Evolutionary conservation across 257 asterid species (phyloP).

Genomic region (Solanum bulbocastanum): DNA sequence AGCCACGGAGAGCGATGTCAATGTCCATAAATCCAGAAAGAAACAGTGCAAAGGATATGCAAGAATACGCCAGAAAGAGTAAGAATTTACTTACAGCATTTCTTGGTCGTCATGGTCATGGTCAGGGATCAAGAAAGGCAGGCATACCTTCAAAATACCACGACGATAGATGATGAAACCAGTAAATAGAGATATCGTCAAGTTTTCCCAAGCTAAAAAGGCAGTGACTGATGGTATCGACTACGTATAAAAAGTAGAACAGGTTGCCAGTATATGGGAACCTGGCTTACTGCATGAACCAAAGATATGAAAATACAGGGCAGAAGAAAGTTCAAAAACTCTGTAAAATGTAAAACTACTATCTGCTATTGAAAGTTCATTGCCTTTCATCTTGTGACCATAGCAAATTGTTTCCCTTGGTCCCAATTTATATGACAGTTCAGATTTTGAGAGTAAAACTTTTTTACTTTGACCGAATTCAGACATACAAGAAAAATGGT

Average conservation of each 20-base stretch:
- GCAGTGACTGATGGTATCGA: background rate
- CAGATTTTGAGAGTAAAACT: background rate
- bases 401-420: background rate
- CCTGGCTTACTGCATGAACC: background rate
- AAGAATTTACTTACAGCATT: slow-evolving; percentile 51
- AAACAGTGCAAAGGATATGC: slow-evolving; percentile 28
- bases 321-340: background rate
- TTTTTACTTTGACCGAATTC: background rate
- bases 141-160: slow-evolving; percentile 13
- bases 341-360: background rate
- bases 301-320: background rate
- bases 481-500: background rate
- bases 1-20: slow-evolving; percentile 34
- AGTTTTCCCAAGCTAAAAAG: background rate
- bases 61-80: slow-evolving; percentile 36
- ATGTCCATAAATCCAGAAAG: slow-evolving; percentile 19
- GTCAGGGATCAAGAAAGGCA: slow-evolving; percentile 26
- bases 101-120: slow-evolving; percentile 29
- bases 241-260: background rate
- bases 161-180: slow-evolving; percentile 14
- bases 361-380: background rate
- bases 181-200: background rate
- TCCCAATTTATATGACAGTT: background rate
- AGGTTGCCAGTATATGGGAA: background rate
- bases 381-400: background rate